Conservation (phyloP, 371 early-diverging fungal genomes). For the Thermomucor indicae-seudaticae region DNA sequence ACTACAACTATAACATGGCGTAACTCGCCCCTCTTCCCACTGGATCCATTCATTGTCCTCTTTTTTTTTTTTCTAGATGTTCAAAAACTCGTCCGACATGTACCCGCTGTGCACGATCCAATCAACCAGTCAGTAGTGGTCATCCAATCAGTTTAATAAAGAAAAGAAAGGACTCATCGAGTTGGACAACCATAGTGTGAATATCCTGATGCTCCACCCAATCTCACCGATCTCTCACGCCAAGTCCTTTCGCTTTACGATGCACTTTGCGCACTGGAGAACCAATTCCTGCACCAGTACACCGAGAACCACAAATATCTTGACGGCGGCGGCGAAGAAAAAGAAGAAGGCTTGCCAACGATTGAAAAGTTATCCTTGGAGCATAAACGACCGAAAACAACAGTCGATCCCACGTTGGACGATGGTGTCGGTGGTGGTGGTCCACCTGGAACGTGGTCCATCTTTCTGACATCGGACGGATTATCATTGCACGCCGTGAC, state of each 20-base stretch:
- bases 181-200: slow-evolving; percentile 28
- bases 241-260: slow-evolving; percentile 43
- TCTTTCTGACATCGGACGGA: slow-evolving; percentile 28
- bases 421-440: background rate
- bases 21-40: too few species aligned
- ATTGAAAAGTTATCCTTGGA: background rate
- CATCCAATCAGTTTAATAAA: background rate
- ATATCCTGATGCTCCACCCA: slow-evolving; percentile 50
- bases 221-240: slow-evolving; percentile 40
- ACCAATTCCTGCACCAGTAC: slow-evolving; percentile 35
- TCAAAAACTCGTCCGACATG: slow-evolving; percentile 49
- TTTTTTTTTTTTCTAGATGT: slow-evolving; percentile 21
- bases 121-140: slow-evolving; percentile 33
- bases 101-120: slow-evolving; percentile 45
- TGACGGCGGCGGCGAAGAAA: background rate
- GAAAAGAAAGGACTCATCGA: background rate
- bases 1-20: slow-evolving; percentile 4
- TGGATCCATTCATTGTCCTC: background rate
- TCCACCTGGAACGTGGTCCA: slow-evolving; percentile 27
- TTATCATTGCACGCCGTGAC: slow-evolving; percentile 31
- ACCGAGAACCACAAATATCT: too few species aligned
- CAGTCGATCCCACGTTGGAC: background rate
- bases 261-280: slow-evolving; percentile 34
- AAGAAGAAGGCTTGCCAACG: slow-evolving; percentile 1
- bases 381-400: background rate